Evolutionary conservation across 1,139 yeast species (phyloP).

Genomic region (Pichia terricola): DNA sequence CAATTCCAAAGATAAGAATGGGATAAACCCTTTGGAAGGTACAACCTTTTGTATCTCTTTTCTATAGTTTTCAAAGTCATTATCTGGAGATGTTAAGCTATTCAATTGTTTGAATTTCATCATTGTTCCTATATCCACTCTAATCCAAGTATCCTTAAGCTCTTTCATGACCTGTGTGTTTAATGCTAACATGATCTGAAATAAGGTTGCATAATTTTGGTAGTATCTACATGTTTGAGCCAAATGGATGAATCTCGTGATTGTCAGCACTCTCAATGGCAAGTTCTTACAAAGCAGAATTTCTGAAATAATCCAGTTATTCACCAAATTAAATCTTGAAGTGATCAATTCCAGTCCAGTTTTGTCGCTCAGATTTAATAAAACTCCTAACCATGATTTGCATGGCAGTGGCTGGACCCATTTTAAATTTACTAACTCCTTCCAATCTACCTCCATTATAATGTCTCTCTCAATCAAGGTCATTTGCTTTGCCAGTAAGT

Average conservation of each 20-base stretch:
- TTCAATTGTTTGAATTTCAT: slow-evolving; percentile 44
- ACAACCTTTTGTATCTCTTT: slow-evolving; percentile 49
- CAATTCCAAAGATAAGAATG: slow-evolving; percentile 78
- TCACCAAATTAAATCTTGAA: slow-evolving; percentile 78
- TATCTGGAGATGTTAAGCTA: slow-evolving; percentile 52
- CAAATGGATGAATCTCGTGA: slow-evolving; percentile 74
- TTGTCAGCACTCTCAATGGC: slow-evolving; percentile 52
- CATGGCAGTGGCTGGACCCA: slow-evolving; percentile 68
- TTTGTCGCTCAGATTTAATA: slow-evolving; percentile 34
- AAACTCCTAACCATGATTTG: slow-evolving; percentile 79
- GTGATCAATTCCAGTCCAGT: slow-evolving; percentile 81
- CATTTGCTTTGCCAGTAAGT: slow-evolving; percentile 63
- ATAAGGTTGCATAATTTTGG: slow-evolving; percentile 78
- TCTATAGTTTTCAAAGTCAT: slow-evolving; percentile 59
- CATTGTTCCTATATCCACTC: slow-evolving; percentile 41
- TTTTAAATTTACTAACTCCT: slow-evolving; percentile 67
- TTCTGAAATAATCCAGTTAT: slow-evolving; percentile 90
- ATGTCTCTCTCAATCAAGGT: slow-evolving; percentile 83
- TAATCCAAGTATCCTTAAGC: slow-evolving; percentile 67
- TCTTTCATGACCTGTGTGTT: slow-evolving; percentile 60
- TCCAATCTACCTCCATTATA: slow-evolving; percentile 83
- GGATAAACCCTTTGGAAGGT: slow-evolving; percentile 66
- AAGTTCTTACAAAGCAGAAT: slow-evolving; percentile 57
- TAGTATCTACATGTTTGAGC: slow-evolving; percentile 63
- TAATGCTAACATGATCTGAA: slow-evolving; percentile 79